Conservation (phyloP, 2,329 filamentous ascomycete species). For the Hymenoscyphus infarciens region DNA sequence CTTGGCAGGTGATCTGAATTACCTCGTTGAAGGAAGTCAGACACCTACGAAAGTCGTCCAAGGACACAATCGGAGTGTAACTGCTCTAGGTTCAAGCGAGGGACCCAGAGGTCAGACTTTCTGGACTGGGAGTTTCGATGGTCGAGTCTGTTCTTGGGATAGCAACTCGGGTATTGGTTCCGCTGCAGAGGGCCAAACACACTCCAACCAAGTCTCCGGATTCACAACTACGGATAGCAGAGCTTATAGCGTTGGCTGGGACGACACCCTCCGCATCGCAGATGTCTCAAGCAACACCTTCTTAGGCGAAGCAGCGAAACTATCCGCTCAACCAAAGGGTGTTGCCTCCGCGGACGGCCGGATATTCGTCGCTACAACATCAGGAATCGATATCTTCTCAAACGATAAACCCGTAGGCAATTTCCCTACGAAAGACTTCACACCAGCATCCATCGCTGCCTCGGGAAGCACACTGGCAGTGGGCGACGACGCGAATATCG, state of each 20-base stretch:
- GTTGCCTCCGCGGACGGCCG: conserved; percentile 52
- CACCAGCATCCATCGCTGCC: conserved; percentile 70
- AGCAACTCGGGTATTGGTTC: conserved; percentile 63
- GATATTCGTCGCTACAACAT: conserved; percentile 49
- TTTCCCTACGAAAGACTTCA: conserved; percentile 56
- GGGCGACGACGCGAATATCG: conserved; percentile 68
- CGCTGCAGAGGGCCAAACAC: conserved; percentile 72
- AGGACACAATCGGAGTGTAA: conserved; percentile 90
- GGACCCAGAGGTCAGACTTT: conserved; percentile 54
- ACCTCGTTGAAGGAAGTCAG: conserved; percentile 69
- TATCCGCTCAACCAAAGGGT: conserved; percentile 78
- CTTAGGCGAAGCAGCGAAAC: conserved; percentile 61
- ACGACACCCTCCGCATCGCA: conserved; percentile 80
- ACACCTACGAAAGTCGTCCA: conserved; percentile 70
- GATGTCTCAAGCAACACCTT: conserved; percentile 75
- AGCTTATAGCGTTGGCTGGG: conserved; percentile 89
- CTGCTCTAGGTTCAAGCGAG: conserved; percentile 61
- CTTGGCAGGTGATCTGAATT: conserved; percentile 84
- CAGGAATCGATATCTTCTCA: conserved; percentile 57
- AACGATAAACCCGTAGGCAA: conserved; percentile 59
- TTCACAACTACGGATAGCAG: conserved; percentile 61
- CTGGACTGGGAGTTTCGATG: conserved; percentile 90
- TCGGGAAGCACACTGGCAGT: conserved; percentile 67
- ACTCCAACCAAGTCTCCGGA: conserved; percentile 81
- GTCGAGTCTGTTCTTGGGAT: conserved; percentile 83